A percentile compares a stretch with the other conserved stretches of the same genome.
Conservation (phyloP, 495 filamentous ascomycete genomes). For the Podospora pseudopauciseta region DNA sequence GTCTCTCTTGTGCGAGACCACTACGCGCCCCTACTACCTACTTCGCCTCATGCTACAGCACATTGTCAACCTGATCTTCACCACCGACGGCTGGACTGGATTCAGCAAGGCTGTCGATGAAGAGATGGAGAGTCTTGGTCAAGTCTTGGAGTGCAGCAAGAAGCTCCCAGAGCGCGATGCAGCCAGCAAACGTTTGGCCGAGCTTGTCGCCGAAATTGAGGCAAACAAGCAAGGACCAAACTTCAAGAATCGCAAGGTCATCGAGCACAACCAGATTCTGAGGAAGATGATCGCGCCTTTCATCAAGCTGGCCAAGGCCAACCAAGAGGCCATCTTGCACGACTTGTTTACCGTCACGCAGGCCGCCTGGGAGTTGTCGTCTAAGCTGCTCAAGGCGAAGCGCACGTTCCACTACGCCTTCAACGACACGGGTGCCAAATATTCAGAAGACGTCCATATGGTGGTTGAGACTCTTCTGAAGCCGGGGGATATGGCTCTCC, state of each 20-base stretch:
- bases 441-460: conserved; percentile 26
- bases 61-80: conserved; percentile 27
- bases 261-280: conserved; percentile 27
- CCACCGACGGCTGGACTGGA: conserved; percentile 23
- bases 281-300: conserved; percentile 22
- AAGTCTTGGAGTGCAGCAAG: conserved; percentile 18
- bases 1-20: conserved; percentile 25
- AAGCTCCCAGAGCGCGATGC: conserved; percentile 27
- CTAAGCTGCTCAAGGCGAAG: conserved; percentile 25
- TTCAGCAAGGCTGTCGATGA: conserved; percentile 21
- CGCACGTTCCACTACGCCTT: conserved; percentile 34
- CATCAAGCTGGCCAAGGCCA: conserved; percentile 3
- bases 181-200: conserved; percentile 25
- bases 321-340: conserved; percentile 21
- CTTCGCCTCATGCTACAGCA: conserved; percentile 33
- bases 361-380: conserved; percentile 31
- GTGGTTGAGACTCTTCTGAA: conserved; percentile 10
- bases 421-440: conserved; percentile 29
- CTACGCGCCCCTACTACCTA: conserved; percentile 27
- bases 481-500: conserved; percentile 7
- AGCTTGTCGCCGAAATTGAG: conserved; percentile 20
- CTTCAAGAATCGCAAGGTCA: conserved; percentile 24
- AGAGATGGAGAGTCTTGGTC: conserved; percentile 20
- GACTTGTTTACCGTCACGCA: conserved; percentile 29
- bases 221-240: neutral